These are phyloP conservation scores for Elsinoe arachidis DNA, from an alignment of 2,329 filamentous ascomycete species.

Conservation along the genomic window DNA sequence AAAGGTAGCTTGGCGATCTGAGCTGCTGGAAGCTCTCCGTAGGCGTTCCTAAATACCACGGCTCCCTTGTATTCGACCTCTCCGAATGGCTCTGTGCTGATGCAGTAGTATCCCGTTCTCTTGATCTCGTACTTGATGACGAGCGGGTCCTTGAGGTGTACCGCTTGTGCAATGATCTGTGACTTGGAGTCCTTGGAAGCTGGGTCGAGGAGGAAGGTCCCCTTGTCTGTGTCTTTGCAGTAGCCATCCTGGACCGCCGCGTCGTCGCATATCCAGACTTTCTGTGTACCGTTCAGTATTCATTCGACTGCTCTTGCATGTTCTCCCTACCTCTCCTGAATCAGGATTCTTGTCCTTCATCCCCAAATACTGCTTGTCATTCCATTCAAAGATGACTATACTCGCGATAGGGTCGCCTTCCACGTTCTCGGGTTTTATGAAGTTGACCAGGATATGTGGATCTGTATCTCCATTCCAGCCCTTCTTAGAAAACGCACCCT, in stretches of 20 bases:
- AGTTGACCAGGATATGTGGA: constrained; percentile 81
- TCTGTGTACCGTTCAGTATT: constrained; percentile 32
- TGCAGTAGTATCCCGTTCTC: constrained; percentile 93
- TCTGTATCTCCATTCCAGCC: constrained; percentile 82
- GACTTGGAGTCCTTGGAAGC: constrained; percentile 65
- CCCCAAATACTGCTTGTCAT: constrained; percentile 71
- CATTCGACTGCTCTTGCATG: neutral
- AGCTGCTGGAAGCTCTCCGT: constrained; percentile 86
- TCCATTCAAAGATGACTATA: constrained; percentile 90
- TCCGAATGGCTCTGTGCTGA: constrained; percentile 66
- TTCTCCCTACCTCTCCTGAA: constrained; percentile 42
- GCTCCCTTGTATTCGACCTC: constrained; percentile 65
- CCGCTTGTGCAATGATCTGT: constrained; percentile 66
- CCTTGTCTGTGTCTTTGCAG: constrained; percentile 70
- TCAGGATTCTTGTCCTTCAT: constrained; percentile 48
- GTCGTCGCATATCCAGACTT: constrained; percentile 67
- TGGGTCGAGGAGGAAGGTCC: constrained; percentile 71
- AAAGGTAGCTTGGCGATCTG: constrained; percentile 97
- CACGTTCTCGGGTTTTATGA: constrained; percentile 50
- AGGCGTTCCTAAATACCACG: constrained; percentile 90
- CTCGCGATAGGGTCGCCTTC: constrained; percentile 68
- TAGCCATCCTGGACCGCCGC: constrained; percentile 57
- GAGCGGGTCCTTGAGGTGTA: constrained; percentile 68
- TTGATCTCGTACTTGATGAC: constrained; percentile 74
- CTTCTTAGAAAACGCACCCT: constrained; percentile 87